A percentile compares a stretch with the other conserved stretches of the same genome.
These are phyloP conservation scores for Sporothrix protearum DNA, from an alignment of 2,329 filamentous ascomycete genomes.

Conservation along the genomic window DNA sequence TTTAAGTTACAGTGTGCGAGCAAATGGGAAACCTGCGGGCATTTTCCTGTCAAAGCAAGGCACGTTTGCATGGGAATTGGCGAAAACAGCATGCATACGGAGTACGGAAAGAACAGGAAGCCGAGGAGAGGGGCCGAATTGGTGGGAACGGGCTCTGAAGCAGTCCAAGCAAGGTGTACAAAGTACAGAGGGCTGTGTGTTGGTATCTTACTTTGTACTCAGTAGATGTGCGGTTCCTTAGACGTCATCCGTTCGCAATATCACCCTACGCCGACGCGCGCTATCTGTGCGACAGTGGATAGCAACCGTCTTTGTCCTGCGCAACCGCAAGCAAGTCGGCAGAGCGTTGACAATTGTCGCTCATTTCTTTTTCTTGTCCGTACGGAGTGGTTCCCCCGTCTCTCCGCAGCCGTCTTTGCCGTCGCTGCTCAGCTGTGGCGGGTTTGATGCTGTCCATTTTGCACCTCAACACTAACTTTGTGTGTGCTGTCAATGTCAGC, in stretches of 20 bases:
- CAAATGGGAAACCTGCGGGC: background rate
- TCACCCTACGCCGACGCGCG: too few relatives aligned
- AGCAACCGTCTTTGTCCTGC: background rate
- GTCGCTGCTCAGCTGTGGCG: background rate
- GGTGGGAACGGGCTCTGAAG: background rate
- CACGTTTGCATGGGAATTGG: background rate
- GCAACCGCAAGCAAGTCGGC: background rate
- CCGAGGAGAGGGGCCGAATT: too few relatives aligned
- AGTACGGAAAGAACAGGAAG: slow-evolving; percentile 1
- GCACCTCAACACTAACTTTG: background rate
- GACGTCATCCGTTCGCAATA: background rate
- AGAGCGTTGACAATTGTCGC: too few relatives aligned
- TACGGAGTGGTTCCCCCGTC: too few relatives aligned
- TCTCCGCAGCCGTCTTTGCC: background rate
- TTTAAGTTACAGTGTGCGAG: too few relatives aligned
- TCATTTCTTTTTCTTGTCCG: background rate
- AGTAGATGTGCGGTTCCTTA: background rate
- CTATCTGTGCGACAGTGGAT: background rate
- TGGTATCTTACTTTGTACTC: too few relatives aligned
- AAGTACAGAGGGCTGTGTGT: too few relatives aligned
- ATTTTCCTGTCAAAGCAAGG: background rate
- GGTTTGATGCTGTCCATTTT: background rate
- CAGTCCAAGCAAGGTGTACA: background rate
- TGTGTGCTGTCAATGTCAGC: background rate
- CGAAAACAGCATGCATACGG: background rate